These are phyloP conservation scores for Phytopythium oedochilum DNA, from an alignment of 352 stramenopile genomes.

Conservation along the genomic window DNA sequence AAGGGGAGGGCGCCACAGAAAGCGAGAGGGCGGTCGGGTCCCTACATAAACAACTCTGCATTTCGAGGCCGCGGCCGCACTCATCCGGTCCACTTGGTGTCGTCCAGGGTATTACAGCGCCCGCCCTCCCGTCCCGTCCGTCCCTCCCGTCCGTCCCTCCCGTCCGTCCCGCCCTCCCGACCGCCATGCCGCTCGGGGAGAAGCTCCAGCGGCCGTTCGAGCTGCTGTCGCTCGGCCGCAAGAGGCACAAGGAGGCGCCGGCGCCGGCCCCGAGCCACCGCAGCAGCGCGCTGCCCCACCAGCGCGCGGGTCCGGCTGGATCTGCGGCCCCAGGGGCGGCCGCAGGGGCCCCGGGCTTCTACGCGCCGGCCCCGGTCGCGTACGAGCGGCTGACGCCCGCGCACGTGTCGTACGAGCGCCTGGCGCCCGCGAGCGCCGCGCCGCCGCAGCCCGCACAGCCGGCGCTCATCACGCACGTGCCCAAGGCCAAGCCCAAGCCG, in stretches of 20 bases:
- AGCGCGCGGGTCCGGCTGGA: too few relatives aligned
- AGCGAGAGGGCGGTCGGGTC: too few relatives aligned
- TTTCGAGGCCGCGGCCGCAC: too few relatives aligned
- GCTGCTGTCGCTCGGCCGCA: constrained; percentile 59
- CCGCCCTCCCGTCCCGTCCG: too few relatives aligned
- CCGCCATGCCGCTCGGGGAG: constrained; percentile 42
- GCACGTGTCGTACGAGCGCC: constrained; percentile 32
- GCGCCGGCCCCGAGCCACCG: constrained; percentile 5
- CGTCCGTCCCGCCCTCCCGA: neutral
- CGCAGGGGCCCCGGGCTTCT: constrained; percentile 16
- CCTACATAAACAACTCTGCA: too few relatives aligned
- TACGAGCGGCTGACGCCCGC: constrained; percentile 42
- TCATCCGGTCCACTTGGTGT: too few relatives aligned
- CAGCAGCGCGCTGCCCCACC: neutral
- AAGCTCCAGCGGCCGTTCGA: constrained; percentile 57
- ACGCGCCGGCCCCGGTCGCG: constrained; percentile 22
- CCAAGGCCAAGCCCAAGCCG: constrained; percentile 9
- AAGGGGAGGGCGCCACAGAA: too few relatives aligned
- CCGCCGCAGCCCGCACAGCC: constrained; percentile 3
- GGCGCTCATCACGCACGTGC: constrained; percentile 4
- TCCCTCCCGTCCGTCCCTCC: too few relatives aligned
- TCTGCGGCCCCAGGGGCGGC: too few relatives aligned
- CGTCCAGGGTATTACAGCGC: too few relatives aligned
- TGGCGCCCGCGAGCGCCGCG: constrained; percentile 28
- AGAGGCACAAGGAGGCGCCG: constrained; percentile 44